Conservation (phyloP, 352 stramenopile genomes). For the Pythium grandisporangium region DNA sequence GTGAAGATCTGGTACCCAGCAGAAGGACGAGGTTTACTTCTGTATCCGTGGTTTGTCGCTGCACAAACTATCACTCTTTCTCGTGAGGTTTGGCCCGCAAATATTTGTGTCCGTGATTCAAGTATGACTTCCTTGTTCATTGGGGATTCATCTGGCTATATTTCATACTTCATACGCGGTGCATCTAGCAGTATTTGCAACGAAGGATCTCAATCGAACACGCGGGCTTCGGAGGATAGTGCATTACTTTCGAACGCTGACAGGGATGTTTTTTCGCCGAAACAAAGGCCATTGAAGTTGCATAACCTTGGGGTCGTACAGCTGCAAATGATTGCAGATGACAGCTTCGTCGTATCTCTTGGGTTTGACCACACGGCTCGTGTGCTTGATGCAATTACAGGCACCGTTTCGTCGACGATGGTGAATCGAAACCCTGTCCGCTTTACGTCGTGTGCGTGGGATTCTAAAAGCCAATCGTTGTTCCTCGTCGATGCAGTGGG, state of each 20-base stretch:
- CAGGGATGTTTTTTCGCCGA: too few relatives aligned
- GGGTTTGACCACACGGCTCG: constrained; percentile 69
- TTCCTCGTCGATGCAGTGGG: constrained; percentile 44
- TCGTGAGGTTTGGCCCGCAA: constrained; percentile 45
- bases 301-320: constrained; percentile 50
- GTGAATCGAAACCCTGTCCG: constrained; percentile 28
- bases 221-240: too few relatives aligned
- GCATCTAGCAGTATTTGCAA: background rate
- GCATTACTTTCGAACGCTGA: too few relatives aligned
- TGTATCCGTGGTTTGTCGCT: constrained; percentile 62
- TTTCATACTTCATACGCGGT: constrained; percentile 46
- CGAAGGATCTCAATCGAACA: constrained; percentile 9
- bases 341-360: constrained; percentile 66
- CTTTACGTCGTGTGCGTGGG: constrained; percentile 57
- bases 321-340: constrained; percentile 46
- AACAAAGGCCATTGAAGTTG: too few relatives aligned
- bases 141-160: constrained; percentile 42
- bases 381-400: constrained; percentile 57
- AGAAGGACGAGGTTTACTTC: constrained; percentile 39
- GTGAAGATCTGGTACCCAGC: constrained; percentile 59
- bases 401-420: constrained; percentile 44
- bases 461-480: constrained; percentile 30
- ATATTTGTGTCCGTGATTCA: constrained; percentile 37
- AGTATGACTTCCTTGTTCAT: constrained; percentile 44
- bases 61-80: constrained; percentile 43